Evolutionary conservation across 2,329 filamentous ascomycete species (phyloP).

Genomic region (Colletotrichum sp.): DNA sequence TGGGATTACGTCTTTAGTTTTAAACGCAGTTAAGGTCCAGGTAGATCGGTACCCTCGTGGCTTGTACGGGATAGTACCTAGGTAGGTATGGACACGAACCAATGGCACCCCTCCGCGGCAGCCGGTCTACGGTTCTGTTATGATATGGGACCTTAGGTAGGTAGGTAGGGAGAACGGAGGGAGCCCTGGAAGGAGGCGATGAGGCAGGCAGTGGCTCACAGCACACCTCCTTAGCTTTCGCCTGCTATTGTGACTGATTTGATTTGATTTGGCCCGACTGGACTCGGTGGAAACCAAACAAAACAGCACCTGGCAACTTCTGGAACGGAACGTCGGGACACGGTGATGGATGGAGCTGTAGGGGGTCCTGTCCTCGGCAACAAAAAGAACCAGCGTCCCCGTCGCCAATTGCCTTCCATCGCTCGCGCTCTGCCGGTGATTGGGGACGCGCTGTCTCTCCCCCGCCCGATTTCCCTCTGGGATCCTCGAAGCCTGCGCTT

Average conservation of each 20-base stretch:
- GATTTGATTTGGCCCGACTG: neutral
- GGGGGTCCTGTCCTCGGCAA: neutral
- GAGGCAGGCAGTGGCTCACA: neutral
- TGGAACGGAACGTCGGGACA: neutral
- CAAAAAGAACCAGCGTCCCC: neutral
- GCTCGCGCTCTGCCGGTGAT: neutral
- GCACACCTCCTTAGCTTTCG: neutral
- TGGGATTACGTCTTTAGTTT: constrained; percentile 14
- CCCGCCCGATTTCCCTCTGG: neutral
- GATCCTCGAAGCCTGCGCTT: neutral
- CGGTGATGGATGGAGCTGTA: neutral
- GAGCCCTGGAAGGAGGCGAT: neutral
- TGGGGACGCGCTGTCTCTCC: neutral
- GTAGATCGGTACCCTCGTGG: neutral
- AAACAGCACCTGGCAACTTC: neutral
- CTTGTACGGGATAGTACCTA: neutral
- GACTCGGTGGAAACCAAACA: neutral
- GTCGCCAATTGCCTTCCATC: neutral
- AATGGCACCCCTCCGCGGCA: neutral
- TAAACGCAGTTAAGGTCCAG: neutral
- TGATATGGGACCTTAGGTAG: neutral
- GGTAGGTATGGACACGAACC: neutral
- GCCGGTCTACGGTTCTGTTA: neutral
- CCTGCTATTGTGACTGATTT: neutral
- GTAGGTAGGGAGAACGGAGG: neutral